These are phyloP conservation scores for Botrytis squamosa DNA, from an alignment of 2,329 filamentous ascomycete species.

Conservation along the genomic window DNA sequence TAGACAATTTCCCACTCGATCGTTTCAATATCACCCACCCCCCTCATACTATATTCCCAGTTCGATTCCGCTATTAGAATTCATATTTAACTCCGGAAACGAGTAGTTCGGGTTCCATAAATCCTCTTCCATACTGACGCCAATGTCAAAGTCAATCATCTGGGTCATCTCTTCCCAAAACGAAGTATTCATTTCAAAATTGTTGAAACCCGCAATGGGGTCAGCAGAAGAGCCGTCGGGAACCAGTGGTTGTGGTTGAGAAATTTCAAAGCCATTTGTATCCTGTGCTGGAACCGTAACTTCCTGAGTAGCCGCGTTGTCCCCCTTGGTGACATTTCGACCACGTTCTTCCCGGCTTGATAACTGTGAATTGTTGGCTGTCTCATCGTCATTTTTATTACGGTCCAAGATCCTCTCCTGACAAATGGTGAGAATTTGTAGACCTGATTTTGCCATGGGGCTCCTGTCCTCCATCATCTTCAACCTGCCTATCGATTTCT, in stretches of 20 bases:
- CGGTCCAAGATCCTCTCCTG: neutral
- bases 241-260: neutral
- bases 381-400: neutral
- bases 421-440: constrained; percentile 14
- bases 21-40: neutral
- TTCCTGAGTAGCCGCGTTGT: neutral
- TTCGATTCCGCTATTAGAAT: neutral
- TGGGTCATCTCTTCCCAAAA: constrained; percentile 15
- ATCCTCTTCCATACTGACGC: neutral
- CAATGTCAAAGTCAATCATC: constrained; percentile 14
- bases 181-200: constrained; percentile 1
- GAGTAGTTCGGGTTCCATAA: constrained; percentile 2
- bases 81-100: neutral
- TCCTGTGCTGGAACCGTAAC: neutral
- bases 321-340: neutral
- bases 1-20: neutral
- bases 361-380: neutral
- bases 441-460: constrained; percentile 1
- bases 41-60: neutral
- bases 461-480: neutral
- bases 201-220: neutral
- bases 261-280: neutral
- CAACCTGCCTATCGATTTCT: neutral
- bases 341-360: too few relatives aligned
- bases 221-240: neutral